phyloP scores from a whole-genome alignment of 495 filamentous ascomycete genomes.

The Talaromyces adpressus region DNA sequence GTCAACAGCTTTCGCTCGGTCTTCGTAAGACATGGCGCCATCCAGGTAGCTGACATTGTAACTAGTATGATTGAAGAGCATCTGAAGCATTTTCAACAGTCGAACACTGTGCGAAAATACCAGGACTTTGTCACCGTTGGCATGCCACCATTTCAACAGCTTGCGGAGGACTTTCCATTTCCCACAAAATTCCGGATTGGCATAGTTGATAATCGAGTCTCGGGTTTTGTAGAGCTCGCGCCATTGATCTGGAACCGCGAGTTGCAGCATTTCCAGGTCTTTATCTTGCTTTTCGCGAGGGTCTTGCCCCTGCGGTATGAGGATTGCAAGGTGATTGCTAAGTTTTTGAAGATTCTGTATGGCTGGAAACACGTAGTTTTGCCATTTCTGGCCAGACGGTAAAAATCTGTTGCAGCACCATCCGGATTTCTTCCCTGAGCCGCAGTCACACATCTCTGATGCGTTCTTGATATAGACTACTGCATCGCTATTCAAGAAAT shows the following conservation, averaged over 20 bases:
- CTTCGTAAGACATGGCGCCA: conserved; percentile 79
- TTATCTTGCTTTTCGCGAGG: conserved; percentile 69
- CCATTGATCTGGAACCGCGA: conserved; percentile 72
- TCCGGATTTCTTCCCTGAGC: conserved; percentile 61
- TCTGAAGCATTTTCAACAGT: conserved; percentile 76
- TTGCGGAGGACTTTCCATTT: conserved; percentile 94
- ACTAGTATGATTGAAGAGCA: conserved; percentile 80
- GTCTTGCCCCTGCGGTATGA: conserved; percentile 69
- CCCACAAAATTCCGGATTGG: conserved; percentile 89
- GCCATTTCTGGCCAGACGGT: conserved; percentile 60
- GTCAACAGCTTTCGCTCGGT: conserved; percentile 69
- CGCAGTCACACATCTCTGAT: conserved; percentile 63
- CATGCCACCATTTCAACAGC: conserved; percentile 82
- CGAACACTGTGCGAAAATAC: conserved; percentile 89
- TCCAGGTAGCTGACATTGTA: conserved; percentile 92
- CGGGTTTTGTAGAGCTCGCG: conserved; percentile 63
- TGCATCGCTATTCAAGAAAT: conserved; percentile 64
- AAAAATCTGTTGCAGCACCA: conserved; percentile 70
- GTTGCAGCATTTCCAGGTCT: conserved; percentile 70
- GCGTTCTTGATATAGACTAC: conserved; percentile 62
- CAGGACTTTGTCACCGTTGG: conserved; percentile 85
- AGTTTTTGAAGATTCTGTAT: conserved; percentile 79
- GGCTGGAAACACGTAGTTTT: conserved; percentile 74
- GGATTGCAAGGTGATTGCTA: conserved; percentile 83
- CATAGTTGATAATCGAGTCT: conserved; percentile 73